These are phyloP conservation scores for Erythrophleum fordii DNA, from an alignment of 306 rosid species.

Conservation along the genomic window DNA sequence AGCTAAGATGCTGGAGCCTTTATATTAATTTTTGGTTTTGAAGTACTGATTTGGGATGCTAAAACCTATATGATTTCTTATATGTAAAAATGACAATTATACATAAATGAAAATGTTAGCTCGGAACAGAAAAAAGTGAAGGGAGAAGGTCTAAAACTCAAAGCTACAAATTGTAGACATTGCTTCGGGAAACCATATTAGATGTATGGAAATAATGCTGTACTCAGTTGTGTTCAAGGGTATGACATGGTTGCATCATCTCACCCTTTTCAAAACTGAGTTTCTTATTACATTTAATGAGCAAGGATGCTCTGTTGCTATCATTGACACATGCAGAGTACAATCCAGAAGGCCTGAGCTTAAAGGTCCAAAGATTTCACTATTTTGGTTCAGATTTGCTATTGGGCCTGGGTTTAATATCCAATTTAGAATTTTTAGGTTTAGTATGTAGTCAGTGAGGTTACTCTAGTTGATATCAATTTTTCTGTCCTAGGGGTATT, in stretches of 20 bases:
- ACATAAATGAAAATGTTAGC: neutral
- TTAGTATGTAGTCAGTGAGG: neutral
- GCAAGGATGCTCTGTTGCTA: neutral
- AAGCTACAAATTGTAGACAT: neutral
- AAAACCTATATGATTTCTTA: neutral
- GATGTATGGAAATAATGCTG: neutral
- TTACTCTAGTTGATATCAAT: neutral
- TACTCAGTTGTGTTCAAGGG: neutral
- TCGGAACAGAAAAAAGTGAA: neutral
- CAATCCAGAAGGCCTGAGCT: neutral
- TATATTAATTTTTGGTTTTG: constrained; percentile 12
- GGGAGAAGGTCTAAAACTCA: neutral
- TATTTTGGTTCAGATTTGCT: neutral
- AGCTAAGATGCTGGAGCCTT: constrained; percentile 13
- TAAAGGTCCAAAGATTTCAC: neutral
- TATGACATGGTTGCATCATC: constrained; percentile 5
- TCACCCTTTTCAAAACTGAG: neutral
- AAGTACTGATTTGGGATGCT: constrained; percentile 19
- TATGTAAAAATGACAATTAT: neutral
- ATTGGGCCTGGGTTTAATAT: neutral
- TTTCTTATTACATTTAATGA: neutral
- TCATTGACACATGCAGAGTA: neutral
- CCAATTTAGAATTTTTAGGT: neutral
- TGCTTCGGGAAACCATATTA: neutral
- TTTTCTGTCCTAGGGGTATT: neutral